A percentile compares a stretch with the other conserved stretches of the same genome.
These are phyloP conservation scores for Sporobolomyces roseus DNA, from an alignment of 768 basidiomycete genomes.

Conservation along the genomic window DNA sequence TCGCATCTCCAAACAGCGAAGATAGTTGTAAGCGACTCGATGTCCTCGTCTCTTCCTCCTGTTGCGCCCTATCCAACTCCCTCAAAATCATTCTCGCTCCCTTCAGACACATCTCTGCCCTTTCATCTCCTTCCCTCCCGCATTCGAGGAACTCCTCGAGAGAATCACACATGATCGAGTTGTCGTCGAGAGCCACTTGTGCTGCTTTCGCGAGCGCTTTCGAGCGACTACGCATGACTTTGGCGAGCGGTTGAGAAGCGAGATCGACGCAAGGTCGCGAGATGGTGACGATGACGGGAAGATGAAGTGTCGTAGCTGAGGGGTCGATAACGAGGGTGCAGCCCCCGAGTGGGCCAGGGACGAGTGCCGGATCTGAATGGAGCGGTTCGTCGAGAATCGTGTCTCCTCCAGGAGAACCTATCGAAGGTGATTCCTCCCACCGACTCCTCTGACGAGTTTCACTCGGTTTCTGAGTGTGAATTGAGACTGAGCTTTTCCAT, in stretches of 20 bases:
- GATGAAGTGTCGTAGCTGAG: constrained; percentile 1
- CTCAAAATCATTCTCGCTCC: constrained; percentile 18
- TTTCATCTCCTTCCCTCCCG: constrained; percentile 21
- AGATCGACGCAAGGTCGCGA: constrained; percentile 9
- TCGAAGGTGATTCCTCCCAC: constrained; percentile 8
- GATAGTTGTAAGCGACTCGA: not conserved
- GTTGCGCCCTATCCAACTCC: constrained; percentile 20
- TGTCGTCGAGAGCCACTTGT: constrained; percentile 25
- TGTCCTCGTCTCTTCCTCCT: constrained; percentile 7
- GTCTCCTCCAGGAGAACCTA: constrained; percentile 21
- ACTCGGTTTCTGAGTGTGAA: not conserved
- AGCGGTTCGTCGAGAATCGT: not conserved
- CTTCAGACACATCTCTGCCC: constrained; percentile 24
- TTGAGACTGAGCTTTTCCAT: constrained; percentile 2
- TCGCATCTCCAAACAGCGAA: constrained; percentile 6
- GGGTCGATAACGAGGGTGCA: constrained; percentile 28
- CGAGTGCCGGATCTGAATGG: constrained; percentile 3
- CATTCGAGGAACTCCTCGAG: constrained; percentile 32
- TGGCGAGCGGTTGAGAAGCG: constrained; percentile 5
- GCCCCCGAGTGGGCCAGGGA: constrained; percentile 25
- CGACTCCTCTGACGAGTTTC: too few relatives aligned
- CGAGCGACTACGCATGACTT: constrained; percentile 7
- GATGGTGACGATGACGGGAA: constrained; percentile 13
- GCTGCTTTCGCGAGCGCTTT: constrained; percentile 25
- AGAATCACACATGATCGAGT: constrained; percentile 5